These are phyloP conservation scores for Brassica hybrid DNA, from an alignment of 441 rosid species.

Conservation along the genomic window DNA sequence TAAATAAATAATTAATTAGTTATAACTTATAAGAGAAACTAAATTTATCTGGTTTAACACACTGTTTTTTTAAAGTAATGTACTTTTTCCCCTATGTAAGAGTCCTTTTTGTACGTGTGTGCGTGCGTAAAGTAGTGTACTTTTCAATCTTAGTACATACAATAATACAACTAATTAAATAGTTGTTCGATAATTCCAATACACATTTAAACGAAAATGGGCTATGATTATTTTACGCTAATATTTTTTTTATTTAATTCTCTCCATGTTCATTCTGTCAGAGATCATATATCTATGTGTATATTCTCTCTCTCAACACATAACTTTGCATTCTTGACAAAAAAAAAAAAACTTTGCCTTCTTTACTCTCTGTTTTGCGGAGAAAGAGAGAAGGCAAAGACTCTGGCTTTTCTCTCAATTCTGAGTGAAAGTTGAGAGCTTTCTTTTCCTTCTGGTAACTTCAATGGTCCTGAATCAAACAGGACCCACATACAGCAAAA, in stretches of 20 bases:
- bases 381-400: constrained; percentile 10
- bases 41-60: neutral
- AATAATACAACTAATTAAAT: neutral
- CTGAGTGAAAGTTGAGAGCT: neutral
- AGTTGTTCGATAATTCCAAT: constrained; percentile 35
- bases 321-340: constrained; percentile 21
- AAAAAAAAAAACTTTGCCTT: constrained; percentile 7
- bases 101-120: neutral
- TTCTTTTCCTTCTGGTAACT: constrained; percentile 19
- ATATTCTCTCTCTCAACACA: constrained; percentile 17
- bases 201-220: neutral
- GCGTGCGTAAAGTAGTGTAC: constrained; percentile 9
- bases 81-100: neutral
- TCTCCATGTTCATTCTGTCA: constrained; percentile 33
- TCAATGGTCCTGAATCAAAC: constrained; percentile 37
- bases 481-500: constrained; percentile 32
- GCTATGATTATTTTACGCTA: neutral
- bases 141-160: constrained; percentile 3
- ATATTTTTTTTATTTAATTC: neutral
- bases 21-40: neutral
- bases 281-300: constrained; percentile 10
- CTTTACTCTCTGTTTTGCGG: constrained; percentile 8
- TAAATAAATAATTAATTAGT: neutral
- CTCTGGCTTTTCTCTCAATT: constrained; percentile 9
- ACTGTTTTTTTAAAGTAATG: neutral